Evolutionary conservation across 2,329 filamentous ascomycete species (phyloP).

Genomic region (Fusarium sarcochroum): DNA sequence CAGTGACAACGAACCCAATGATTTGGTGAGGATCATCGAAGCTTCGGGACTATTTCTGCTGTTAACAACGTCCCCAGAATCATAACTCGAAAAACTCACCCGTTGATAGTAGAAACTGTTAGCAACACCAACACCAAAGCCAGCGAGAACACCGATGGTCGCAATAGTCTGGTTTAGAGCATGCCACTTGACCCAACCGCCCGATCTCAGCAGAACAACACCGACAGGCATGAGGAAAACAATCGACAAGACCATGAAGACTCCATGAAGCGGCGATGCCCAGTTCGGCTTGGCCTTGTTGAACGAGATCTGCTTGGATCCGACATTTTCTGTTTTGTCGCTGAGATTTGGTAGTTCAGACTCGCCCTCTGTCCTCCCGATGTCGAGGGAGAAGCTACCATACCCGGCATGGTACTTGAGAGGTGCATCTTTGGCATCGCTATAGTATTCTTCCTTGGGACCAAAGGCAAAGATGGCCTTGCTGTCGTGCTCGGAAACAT

Average conservation of each 20-base stretch:
- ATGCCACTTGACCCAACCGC: constrained; percentile 68
- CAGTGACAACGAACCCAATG: constrained; percentile 68
- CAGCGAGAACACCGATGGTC: constrained; percentile 63
- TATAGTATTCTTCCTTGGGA: constrained; percentile 59
- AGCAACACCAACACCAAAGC: constrained; percentile 66
- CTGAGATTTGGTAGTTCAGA: constrained; percentile 58
- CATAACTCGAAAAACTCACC: constrained; percentile 55
- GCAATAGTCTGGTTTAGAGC: constrained; percentile 66
- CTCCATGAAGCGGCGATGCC: constrained; percentile 60
- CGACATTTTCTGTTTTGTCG: constrained; percentile 53
- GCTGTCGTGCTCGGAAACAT: constrained; percentile 63
- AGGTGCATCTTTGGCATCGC: constrained; percentile 58
- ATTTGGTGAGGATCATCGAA: constrained; percentile 71
- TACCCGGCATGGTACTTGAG: constrained; percentile 68
- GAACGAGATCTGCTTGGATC: constrained; percentile 53
- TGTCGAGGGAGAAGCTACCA: constrained; percentile 69
- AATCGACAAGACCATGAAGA: constrained; percentile 70
- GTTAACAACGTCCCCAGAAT: constrained; percentile 18
- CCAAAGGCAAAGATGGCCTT: constrained; percentile 71
- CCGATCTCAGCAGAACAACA: constrained; percentile 65
- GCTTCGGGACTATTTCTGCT: constrained; percentile 60
- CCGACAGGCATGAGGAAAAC: constrained; percentile 70
- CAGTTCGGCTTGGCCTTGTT: constrained; percentile 54
- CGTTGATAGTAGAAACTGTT: constrained; percentile 68
- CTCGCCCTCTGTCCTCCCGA: constrained; percentile 65